Conservation (phyloP, 306 rosid species). For the Oemleria cerasiformis region DNA sequence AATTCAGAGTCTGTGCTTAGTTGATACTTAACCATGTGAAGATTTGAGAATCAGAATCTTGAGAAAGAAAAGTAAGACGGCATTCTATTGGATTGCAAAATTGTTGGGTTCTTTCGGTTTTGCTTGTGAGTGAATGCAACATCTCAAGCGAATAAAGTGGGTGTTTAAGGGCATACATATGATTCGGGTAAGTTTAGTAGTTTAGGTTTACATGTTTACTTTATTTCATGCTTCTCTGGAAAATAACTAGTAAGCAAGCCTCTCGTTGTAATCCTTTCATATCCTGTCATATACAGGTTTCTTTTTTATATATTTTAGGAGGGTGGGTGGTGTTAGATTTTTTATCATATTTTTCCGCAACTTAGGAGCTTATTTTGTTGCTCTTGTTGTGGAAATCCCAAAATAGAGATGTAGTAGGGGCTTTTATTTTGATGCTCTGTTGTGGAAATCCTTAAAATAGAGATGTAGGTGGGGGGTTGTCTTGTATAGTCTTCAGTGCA, state of each 20-base stretch:
- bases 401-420: constrained; percentile 29
- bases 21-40: constrained; percentile 25
- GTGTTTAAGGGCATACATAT: constrained; percentile 34
- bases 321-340: neutral
- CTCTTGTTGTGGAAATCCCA: constrained; percentile 46
- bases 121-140: constrained; percentile 19
- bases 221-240: constrained; percentile 33
- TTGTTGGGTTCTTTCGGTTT: constrained; percentile 10
- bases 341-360: constrained; percentile 9
- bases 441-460: constrained; percentile 2
- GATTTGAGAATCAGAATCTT: neutral
- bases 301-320: constrained; percentile 33
- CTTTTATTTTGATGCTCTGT: constrained; percentile 13
- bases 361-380: constrained; percentile 60
- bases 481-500: constrained; percentile 52
- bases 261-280: constrained; percentile 37
- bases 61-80: neutral
- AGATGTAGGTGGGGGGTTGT: neutral
- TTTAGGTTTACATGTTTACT: constrained; percentile 28
- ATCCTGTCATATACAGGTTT: neutral
- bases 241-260: constrained; percentile 46
- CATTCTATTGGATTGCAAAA: constrained; percentile 1
- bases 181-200: constrained; percentile 31
- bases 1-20: constrained; percentile 63
- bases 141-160: constrained; percentile 28